A percentile compares a stretch with the other conserved stretches of the same genome.
Conservation (phyloP, 2,329 filamentous ascomycete species). For the Penicillium brevicompactum region DNA sequence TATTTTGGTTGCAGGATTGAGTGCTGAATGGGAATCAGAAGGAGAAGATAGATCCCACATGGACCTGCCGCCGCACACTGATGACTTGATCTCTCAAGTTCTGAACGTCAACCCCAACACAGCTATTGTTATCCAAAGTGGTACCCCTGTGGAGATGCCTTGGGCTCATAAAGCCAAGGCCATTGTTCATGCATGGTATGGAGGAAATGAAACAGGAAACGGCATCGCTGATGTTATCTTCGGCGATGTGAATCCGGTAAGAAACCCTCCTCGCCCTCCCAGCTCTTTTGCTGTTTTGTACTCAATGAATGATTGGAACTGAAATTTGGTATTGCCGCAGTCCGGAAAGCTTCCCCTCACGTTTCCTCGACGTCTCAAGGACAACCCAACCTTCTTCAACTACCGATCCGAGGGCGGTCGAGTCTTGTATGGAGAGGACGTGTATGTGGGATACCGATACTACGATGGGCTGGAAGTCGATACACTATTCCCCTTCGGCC, state of each 20-base stretch:
- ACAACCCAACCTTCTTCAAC: conserved; percentile 77
- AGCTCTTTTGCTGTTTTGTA: background rate
- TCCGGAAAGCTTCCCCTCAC: conserved; percentile 73
- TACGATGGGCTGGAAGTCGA: conserved; percentile 65
- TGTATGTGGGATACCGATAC: conserved; percentile 80
- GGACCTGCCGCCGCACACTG: conserved; percentile 58
- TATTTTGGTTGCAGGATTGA: conserved; percentile 75
- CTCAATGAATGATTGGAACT: background rate
- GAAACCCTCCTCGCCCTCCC: background rate
- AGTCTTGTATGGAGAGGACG: conserved; percentile 75
- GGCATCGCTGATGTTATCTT: conserved; percentile 77
- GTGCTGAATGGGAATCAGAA: conserved; percentile 80
- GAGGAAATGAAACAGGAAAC: conserved; percentile 83
- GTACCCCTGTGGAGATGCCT: conserved; percentile 64
- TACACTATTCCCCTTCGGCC: conserved; percentile 67
- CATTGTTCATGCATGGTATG: conserved; percentile 79
- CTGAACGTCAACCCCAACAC: conserved; percentile 68
- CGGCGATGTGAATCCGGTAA: conserved; percentile 68
- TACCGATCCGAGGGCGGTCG: conserved; percentile 70
- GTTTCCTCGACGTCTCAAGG: conserved; percentile 68
- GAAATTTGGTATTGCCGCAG: background rate
- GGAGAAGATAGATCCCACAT: conserved; percentile 63
- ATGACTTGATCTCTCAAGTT: conserved; percentile 65
- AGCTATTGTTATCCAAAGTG: conserved; percentile 74
- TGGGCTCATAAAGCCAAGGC: conserved; percentile 52